Evolutionary conservation across 148 eudicot genomes (phyloP).

Genomic region (Rhododendron ferrugineum): DNA sequence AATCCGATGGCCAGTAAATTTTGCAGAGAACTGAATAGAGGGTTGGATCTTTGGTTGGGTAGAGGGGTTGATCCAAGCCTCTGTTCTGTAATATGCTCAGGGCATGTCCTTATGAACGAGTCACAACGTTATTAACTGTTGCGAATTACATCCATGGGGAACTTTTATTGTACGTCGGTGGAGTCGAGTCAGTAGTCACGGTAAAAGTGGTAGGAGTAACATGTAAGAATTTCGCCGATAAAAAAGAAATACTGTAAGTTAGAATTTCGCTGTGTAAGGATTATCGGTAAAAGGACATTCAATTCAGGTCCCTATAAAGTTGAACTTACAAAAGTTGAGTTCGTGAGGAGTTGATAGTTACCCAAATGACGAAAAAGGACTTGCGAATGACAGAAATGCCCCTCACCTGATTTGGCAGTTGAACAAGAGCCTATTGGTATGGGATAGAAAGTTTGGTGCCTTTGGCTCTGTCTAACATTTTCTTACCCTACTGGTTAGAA

Average conservation of each 20-base stretch:
- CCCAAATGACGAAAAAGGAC: neutral
- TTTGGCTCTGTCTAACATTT: neutral
- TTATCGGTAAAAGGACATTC: neutral
- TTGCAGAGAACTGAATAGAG: conserved; percentile 4
- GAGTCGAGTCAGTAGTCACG: no score
- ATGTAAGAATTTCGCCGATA: neutral
- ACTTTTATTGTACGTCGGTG: neutral
- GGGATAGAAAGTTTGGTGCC: conserved; percentile 8
- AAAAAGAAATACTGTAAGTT: neutral
- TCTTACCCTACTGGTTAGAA: neutral
- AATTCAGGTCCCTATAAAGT: neutral
- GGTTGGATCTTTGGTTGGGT: neutral
- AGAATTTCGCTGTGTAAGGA: neutral
- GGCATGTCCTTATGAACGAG: neutral
- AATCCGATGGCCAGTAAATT: conserved; percentile 10
- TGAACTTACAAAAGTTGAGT: neutral
- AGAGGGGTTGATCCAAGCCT: neutral
- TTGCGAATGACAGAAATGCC: neutral
- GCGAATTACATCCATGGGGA: neutral
- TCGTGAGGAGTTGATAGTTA: no score
- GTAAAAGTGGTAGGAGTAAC: neutral
- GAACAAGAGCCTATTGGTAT: neutral
- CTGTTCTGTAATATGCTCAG: neutral
- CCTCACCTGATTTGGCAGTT: conserved; percentile 7
- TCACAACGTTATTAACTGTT: no score